phyloP scores from a whole-genome alignment of 164 flowering plant genomes.

The Tetracentron sinense region DNA sequence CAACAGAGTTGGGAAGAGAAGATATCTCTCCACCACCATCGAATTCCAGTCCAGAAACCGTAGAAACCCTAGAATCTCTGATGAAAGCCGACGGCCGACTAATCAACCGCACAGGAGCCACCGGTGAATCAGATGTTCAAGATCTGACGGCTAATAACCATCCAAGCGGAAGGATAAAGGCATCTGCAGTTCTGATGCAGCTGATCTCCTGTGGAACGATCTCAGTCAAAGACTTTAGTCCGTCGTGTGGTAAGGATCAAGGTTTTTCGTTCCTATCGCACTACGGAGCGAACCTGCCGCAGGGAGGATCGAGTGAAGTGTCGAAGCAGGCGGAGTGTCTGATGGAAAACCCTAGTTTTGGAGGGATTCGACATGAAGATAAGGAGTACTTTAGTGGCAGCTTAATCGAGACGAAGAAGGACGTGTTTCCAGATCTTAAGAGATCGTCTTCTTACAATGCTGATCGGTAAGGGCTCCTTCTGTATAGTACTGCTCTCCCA shows the following conservation, averaged over 20 bases:
- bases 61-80: conserved; percentile 4
- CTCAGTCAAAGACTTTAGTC: conserved; percentile 3
- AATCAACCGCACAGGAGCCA: not conserved
- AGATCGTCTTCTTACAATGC: too few relatives aligned
- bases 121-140: conserved; percentile 2
- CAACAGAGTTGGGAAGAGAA: conserved; percentile 17
- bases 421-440: too few relatives aligned
- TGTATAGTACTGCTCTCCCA: too few relatives aligned
- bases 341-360: too few relatives aligned
- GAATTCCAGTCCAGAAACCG: conserved; percentile 14
- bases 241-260: too few relatives aligned
- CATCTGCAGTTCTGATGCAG: conserved; percentile 32
- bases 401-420: too few relatives aligned
- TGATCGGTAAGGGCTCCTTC: too few relatives aligned
- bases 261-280: too few relatives aligned
- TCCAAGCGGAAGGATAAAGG: conserved; percentile 31
- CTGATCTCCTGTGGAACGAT: conserved; percentile 34
- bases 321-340: not conserved
- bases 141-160: conserved; percentile 26
- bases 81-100: not conserved
- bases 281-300: too few relatives aligned
- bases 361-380: too few relatives aligned
- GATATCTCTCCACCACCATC: conserved; percentile 24
- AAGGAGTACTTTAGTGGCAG: too few relatives aligned
- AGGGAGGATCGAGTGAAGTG: too few relatives aligned